These are phyloP conservation scores for Saturnispora sekii DNA, from an alignment of 805 yeast genomes.

Conservation along the genomic window DNA sequence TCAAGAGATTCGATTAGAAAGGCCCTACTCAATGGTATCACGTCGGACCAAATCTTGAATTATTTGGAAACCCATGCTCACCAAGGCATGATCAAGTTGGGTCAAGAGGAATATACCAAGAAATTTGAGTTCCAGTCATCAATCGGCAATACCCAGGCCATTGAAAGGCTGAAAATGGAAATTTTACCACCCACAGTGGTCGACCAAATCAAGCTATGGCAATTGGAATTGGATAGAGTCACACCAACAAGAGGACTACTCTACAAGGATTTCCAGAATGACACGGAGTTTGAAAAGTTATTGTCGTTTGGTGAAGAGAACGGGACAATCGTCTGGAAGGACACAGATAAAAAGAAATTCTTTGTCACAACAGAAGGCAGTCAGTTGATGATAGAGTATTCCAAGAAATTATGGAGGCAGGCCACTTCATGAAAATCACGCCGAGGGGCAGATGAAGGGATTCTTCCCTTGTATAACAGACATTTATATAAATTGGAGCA, in stretches of 20 bases:
- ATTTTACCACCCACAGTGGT: slow-evolving; percentile 91
- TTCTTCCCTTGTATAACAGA: too few relatives aligned
- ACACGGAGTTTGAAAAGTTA: slow-evolving; percentile 64
- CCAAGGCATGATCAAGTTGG: slow-evolving; percentile 73
- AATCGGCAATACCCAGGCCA: slow-evolving; percentile 29
- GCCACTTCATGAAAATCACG: slow-evolving; percentile 1
- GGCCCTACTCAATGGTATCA: slow-evolving; percentile 81
- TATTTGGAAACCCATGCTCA: slow-evolving; percentile 90
- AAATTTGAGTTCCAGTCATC: slow-evolving; percentile 55
- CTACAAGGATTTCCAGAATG: slow-evolving; percentile 75
- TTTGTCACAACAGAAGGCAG: slow-evolving; percentile 86
- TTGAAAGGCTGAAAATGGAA: slow-evolving; percentile 42
- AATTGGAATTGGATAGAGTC: slow-evolving; percentile 87
- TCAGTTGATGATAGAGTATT: slow-evolving; percentile 83
- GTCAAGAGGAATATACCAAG: slow-evolving; percentile 59
- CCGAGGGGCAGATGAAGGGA: too few relatives aligned
- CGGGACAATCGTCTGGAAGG: slow-evolving; percentile 88
- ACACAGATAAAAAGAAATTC: slow-evolving; percentile 55
- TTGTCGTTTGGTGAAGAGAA: slow-evolving; percentile 78
- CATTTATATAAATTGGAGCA: too few relatives aligned
- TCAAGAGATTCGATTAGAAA: slow-evolving; percentile 85
- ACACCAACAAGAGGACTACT: slow-evolving; percentile 78
- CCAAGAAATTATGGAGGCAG: slow-evolving; percentile 47
- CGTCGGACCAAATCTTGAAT: slow-evolving; percentile 88
- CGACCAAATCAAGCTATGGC: slow-evolving; percentile 95